These are phyloP conservation scores for Lasiosphaeria hispida DNA, from an alignment of 495 filamentous ascomycete genomes.

Conservation along the genomic window DNA sequence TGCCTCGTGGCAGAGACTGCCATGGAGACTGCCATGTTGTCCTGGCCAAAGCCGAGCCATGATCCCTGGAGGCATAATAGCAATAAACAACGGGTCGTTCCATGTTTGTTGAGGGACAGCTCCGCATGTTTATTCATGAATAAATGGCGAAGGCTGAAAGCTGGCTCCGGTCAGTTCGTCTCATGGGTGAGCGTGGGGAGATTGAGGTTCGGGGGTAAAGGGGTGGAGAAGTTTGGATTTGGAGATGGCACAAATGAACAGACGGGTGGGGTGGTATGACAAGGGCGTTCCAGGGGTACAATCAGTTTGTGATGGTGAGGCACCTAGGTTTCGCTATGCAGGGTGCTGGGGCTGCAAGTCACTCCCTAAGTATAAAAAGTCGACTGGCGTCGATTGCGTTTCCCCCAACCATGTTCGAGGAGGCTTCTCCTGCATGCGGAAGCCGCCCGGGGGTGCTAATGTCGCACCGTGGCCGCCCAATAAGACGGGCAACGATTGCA, in stretches of 20 bases:
- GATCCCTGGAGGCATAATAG: background rate
- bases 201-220: background rate
- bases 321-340: background rate
- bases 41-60: background rate
- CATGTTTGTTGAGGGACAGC: conserved; percentile 2
- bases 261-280: background rate
- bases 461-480: too few species aligned
- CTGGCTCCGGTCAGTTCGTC: background rate
- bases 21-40: background rate
- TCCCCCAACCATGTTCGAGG: background rate
- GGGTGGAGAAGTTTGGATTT: conserved; percentile 3
- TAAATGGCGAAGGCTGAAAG: background rate
- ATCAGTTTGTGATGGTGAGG: conserved; percentile 1
- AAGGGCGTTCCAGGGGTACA: background rate
- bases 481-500: too few species aligned
- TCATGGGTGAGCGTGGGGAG: background rate
- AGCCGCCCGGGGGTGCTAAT: too few species aligned
- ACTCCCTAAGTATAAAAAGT: conserved; percentile 6
- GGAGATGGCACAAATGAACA: background rate
- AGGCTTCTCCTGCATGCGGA: background rate
- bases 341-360: background rate
- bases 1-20: background rate
- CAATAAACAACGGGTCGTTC: background rate
- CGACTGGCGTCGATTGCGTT: background rate
- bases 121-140: conserved; percentile 6